phyloP scores from a whole-genome alignment of 768 basidiomycete genomes.

The Kwoniella dejecticola region DNA sequence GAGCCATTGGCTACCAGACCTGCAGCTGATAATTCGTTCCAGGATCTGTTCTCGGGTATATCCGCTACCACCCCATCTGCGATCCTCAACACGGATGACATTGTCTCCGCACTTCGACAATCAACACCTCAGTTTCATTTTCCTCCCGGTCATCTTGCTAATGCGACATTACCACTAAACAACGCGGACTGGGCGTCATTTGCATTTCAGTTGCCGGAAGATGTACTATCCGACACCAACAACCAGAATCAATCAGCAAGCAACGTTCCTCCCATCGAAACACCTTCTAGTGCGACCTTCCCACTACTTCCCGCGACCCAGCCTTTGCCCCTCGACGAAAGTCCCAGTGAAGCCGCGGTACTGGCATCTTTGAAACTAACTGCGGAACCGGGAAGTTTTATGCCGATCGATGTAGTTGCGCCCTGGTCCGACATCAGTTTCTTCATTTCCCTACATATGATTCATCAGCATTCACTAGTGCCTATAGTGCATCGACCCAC shows the following conservation, averaged over 20 bases:
- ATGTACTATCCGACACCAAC: not conserved
- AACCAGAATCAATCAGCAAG: too few relatives aligned
- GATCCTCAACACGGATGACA: not conserved
- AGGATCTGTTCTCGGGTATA: too few relatives aligned
- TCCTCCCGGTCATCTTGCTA: not conserved
- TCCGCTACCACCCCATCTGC: not conserved
- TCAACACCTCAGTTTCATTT: not conserved
- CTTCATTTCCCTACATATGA: constrained; percentile 10
- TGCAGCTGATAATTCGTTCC: not conserved
- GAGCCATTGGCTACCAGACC: too few relatives aligned
- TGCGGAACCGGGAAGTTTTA: not conserved
- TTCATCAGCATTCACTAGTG: constrained; percentile 1
- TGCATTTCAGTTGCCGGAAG: not conserved
- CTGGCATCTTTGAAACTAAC: constrained; percentile 3
- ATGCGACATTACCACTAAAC: not conserved
- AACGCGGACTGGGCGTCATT: not conserved
- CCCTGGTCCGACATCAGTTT: not conserved
- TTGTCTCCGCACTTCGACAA: not conserved
- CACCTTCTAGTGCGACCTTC: too few relatives aligned
- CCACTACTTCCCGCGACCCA: not conserved
- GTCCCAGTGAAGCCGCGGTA: not conserved
- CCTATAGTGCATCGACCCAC: not conserved
- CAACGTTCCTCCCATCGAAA: too few relatives aligned
- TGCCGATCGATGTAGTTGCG: not conserved
- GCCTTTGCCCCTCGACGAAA: not conserved